Conservation (phyloP, 805 yeast species). For the Wickerhamiella dianesei region DNA sequence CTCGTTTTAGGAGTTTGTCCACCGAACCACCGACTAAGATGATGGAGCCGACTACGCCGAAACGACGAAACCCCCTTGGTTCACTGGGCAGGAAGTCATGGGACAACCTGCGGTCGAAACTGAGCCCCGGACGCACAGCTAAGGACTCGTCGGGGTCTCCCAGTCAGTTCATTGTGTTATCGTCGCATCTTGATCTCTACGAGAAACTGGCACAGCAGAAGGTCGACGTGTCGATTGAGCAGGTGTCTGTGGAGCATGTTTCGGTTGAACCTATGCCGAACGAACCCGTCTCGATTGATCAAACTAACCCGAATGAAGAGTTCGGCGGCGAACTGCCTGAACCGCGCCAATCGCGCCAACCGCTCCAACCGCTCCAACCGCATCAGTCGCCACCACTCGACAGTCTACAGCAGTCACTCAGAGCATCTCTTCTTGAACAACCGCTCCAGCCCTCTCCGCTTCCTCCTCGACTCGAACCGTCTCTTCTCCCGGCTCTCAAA, state of each 20-base stretch:
- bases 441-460: too few relatives aligned
- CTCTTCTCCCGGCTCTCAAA: not conserved
- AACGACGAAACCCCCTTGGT: not conserved
- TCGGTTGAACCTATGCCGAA: too few relatives aligned
- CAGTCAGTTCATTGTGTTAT: conserved; percentile 4
- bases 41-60: not conserved
- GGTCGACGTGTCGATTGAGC: not conserved
- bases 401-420: too few relatives aligned
- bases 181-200: conserved; percentile 4
- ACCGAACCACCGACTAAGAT: not conserved
- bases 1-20: too few relatives aligned
- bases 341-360: not conserved
- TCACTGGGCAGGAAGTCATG: conserved; percentile 7
- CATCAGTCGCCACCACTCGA: too few relatives aligned
- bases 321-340: not conserved
- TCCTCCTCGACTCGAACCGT: not conserved
- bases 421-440: too few relatives aligned
- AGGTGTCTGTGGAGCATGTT: not conserved
- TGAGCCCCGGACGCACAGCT: not conserved
- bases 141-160: not conserved
- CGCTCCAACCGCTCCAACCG: too few relatives aligned
- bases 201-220: not conserved
- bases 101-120: conserved; percentile 6
- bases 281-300: too few relatives aligned
- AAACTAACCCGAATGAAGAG: too few relatives aligned